Evolutionary conservation across 164 flowering plant genomes (phyloP).

Genomic region (Liquidambar formosana): DNA sequence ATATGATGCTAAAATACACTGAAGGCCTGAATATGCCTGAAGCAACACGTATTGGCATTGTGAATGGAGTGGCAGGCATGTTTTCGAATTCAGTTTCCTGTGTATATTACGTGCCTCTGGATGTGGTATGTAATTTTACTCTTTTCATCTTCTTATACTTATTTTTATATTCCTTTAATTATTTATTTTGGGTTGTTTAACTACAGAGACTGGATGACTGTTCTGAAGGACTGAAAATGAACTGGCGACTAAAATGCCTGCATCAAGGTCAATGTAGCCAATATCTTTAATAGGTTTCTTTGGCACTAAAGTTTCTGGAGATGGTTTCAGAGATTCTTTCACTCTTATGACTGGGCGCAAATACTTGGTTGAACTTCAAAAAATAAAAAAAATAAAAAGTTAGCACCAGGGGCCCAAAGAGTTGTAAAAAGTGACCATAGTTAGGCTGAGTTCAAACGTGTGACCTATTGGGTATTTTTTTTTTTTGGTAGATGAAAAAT

Average conservation of each 20-base stretch:
- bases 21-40: constrained; percentile 54
- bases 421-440: no score
- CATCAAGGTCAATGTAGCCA: not conserved
- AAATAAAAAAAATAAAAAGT: no score
- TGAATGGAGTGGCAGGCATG: constrained; percentile 85
- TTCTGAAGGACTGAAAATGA: not conserved
- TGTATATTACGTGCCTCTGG: constrained; percentile 73
- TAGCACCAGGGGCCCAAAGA: no score
- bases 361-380: not conserved
- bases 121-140: constrained; percentile 62
- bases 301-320: not conserved
- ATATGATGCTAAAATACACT: constrained; percentile 51
- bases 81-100: constrained; percentile 59
- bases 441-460: no score
- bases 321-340: not conserved
- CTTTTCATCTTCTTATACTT: not conserved
- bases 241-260: not conserved
- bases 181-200: constrained; percentile 1
- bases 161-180: not conserved
- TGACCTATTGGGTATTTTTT: no score
- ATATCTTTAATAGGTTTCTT: not conserved
- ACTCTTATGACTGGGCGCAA: not conserved
- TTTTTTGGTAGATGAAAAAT: no score
- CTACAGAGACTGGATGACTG: not conserved
- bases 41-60: constrained; percentile 68